Evolutionary conservation across 83 land plant species (phyloP).

Genomic region (Picea abies): DNA sequence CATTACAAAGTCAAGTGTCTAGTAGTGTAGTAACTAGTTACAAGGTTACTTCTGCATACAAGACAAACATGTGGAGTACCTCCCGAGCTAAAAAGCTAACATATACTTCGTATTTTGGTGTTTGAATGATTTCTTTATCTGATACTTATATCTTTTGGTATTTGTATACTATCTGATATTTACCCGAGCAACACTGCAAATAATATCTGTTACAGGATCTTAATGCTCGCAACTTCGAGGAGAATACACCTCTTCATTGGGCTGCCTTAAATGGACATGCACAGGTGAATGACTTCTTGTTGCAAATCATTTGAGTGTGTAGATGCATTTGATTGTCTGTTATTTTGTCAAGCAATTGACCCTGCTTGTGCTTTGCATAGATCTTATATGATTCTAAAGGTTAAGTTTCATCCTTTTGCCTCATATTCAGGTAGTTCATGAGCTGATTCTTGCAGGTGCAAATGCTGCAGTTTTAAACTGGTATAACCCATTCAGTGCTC

Average conservation of each 20-base stretch:
- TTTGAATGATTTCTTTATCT: background rate
- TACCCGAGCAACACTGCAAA: background rate
- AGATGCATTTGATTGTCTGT: background rate
- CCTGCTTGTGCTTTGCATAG: background rate
- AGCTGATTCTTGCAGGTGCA: conserved; percentile 73
- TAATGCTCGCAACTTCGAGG: conserved; percentile 75
- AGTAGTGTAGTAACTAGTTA: too few species aligned
- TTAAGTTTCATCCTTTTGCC: background rate
- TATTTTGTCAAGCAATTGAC: background rate
- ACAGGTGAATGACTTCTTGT: conserved; percentile 52
- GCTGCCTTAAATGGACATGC: conserved; percentile 94
- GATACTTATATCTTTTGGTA: background rate
- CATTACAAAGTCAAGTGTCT: too few species aligned
- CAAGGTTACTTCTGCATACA: too few species aligned
- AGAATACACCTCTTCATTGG: conserved; percentile 95
- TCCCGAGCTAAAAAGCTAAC: too few species aligned
- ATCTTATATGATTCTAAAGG: background rate
- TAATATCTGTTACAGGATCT: conserved; percentile 57
- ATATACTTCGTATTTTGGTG: background rate
- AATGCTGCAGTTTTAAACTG: conserved; percentile 64
- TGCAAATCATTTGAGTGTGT: background rate
- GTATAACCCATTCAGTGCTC: conserved; percentile 31
- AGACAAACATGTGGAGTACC: too few species aligned
- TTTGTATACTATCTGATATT: too few species aligned
- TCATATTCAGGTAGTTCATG: conserved; percentile 62